Percentiles rank a stretch among this genome's conserved stretches.
phyloP scores from a whole-genome alignment of 305 asterid genomes.

The Fraxinus baroniana region DNA sequence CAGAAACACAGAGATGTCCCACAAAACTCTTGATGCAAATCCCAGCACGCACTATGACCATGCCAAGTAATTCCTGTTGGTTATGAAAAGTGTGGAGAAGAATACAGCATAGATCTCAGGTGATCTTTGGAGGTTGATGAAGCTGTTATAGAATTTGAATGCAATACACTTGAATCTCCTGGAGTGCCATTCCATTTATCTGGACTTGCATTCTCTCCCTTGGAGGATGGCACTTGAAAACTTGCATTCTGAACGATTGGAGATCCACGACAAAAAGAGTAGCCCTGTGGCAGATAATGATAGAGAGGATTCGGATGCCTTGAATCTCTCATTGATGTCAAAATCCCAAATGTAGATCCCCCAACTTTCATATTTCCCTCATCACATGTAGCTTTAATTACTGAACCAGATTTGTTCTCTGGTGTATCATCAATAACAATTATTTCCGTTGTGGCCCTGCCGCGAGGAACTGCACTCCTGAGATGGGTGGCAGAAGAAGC shows the following conservation, averaged over 20 bases:
- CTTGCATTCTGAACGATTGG: constrained; percentile 31
- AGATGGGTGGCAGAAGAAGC: constrained; percentile 21
- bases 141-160: constrained; percentile 24
- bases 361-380: constrained; percentile 23
- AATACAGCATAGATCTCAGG: constrained; percentile 29
- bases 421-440: constrained; percentile 51
- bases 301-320: constrained; percentile 34
- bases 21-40: neutral
- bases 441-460: constrained; percentile 38
- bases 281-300: constrained; percentile 27
- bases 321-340: constrained; percentile 31
- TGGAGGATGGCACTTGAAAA: constrained; percentile 26
- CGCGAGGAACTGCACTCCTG: constrained; percentile 24
- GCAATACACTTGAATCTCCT: constrained; percentile 22
- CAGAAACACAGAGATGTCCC: neutral
- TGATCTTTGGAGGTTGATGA: constrained; percentile 31
- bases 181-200: constrained; percentile 43
- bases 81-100: constrained; percentile 34
- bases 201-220: constrained; percentile 28
- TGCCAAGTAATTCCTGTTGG: constrained; percentile 18
- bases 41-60: neutral
- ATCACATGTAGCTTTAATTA: constrained; percentile 17
- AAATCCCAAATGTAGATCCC: constrained; percentile 21
- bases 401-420: constrained; percentile 27
- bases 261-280: constrained; percentile 33